Conservation (phyloP, 805 yeast species). For the Saturnispora saitoi region DNA sequence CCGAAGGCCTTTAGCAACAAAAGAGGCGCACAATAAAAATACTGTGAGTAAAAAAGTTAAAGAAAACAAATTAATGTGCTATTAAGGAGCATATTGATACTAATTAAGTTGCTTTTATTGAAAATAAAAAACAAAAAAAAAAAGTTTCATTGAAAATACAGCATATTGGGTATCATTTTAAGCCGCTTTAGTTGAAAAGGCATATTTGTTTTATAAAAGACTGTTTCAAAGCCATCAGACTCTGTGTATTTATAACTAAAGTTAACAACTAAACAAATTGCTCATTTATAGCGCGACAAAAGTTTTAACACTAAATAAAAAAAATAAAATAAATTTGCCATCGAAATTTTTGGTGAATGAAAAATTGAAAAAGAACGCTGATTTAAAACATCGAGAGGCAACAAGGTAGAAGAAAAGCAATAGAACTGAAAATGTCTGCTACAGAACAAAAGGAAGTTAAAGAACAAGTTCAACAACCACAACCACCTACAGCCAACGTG, state of each 20-base stretch:
- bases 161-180: neutral
- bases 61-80: neutral
- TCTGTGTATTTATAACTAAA: neutral
- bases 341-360: too few species aligned
- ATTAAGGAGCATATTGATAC: neutral
- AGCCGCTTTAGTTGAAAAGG: neutral
- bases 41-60: neutral
- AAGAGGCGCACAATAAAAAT: neutral
- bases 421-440: slow-evolving; percentile 3
- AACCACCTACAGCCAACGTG: slow-evolving; percentile 73
- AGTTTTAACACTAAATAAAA: too few species aligned
- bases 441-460: slow-evolving; percentile 16
- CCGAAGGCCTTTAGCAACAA: neutral
- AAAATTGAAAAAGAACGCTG: too few species aligned
- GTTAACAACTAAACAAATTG: too few species aligned
- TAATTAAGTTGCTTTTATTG: too few species aligned
- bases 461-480: slow-evolving; percentile 22
- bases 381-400: neutral
- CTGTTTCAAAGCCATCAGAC: neutral
- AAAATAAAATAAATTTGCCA: too few species aligned
- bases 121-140: too few species aligned
- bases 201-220: neutral
- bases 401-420: neutral
- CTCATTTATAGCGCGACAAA: too few species aligned
- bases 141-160: too few species aligned